phyloP scores from a whole-genome alignment of 305 asterid genomes.

The Ilex paraguariensis region DNA sequence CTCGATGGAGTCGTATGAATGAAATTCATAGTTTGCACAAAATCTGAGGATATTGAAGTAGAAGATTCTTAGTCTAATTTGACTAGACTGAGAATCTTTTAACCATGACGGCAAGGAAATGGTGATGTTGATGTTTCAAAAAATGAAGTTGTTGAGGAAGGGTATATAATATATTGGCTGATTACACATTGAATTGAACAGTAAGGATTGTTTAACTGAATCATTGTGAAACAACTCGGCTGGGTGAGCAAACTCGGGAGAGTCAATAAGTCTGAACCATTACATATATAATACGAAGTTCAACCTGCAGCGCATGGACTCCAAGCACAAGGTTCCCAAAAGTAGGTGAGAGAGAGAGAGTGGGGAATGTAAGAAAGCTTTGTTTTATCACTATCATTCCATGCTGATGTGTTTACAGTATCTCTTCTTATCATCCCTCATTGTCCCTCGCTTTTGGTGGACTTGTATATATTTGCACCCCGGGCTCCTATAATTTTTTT shows the following conservation, averaged over 20 bases:
- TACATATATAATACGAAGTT: not conserved
- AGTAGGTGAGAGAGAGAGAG: not conserved
- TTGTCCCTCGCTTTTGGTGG: too few species aligned
- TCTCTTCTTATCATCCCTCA: too few species aligned
- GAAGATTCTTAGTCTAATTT: too few species aligned
- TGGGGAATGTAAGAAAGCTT: too few species aligned
- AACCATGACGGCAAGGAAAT: too few species aligned
- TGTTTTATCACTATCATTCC: too few species aligned
- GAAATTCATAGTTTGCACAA: not conserved
- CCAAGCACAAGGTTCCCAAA: slow-evolving; percentile 43
- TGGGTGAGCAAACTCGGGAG: too few species aligned
- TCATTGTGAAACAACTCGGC: slow-evolving; percentile 5
- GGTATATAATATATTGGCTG: too few species aligned
- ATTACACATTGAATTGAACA: not conserved
- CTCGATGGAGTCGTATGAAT: not conserved
- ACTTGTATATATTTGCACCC: too few species aligned
- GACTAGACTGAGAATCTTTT: too few species aligned
- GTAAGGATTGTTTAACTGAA: not conserved
- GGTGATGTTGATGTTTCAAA: not conserved
- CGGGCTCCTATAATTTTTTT: too few species aligned
- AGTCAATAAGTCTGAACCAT: not conserved
- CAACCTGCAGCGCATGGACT: slow-evolving; percentile 14
- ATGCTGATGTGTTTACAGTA: too few species aligned
- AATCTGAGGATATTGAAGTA: not conserved
- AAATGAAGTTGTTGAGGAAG: not conserved